These are phyloP conservation scores for Austroboletus niveus DNA, from an alignment of 1,284 basidiomycete species.

Conservation along the genomic window DNA sequence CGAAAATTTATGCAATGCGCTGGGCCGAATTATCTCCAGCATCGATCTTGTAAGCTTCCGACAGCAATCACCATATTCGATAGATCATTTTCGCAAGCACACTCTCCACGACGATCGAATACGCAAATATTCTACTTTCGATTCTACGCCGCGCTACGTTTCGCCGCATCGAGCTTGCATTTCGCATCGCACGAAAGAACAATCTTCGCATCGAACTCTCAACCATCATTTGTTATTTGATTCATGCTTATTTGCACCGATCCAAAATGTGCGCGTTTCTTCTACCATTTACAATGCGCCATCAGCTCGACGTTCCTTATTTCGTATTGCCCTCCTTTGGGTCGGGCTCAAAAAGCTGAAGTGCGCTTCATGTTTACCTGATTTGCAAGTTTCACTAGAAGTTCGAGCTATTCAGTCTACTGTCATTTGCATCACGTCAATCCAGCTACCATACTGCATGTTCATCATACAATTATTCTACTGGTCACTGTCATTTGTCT, in stretches of 20 bases:
- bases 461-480: constrained; percentile 27
- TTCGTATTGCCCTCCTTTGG: constrained; percentile 15
- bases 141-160: constrained; percentile 18
- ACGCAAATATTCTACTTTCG: constrained; percentile 24
- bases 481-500: constrained; percentile 31
- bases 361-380: constrained; percentile 27
- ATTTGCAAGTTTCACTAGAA: constrained; percentile 22
- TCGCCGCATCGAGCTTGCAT: constrained; percentile 18
- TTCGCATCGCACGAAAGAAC: constrained; percentile 25
- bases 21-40: constrained; percentile 25
- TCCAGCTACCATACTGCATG: constrained; percentile 23
- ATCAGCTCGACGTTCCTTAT: constrained; percentile 27
- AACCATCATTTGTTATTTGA: constrained; percentile 31
- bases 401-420: constrained; percentile 21
- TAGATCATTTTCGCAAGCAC: constrained; percentile 22
- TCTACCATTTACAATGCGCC: constrained; percentile 25
- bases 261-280: constrained; percentile 29
- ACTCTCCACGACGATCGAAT: constrained; percentile 25
- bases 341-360: constrained; percentile 27
- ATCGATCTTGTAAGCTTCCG: constrained; percentile 32
- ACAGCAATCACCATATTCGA: constrained; percentile 21
- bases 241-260: constrained; percentile 35
- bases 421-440: constrained; percentile 26
- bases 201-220: constrained; percentile 37
- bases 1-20: constrained; percentile 25